Conservation (phyloP, 2,329 filamentous ascomycete genomes). For the Esteya vermicola region DNA sequence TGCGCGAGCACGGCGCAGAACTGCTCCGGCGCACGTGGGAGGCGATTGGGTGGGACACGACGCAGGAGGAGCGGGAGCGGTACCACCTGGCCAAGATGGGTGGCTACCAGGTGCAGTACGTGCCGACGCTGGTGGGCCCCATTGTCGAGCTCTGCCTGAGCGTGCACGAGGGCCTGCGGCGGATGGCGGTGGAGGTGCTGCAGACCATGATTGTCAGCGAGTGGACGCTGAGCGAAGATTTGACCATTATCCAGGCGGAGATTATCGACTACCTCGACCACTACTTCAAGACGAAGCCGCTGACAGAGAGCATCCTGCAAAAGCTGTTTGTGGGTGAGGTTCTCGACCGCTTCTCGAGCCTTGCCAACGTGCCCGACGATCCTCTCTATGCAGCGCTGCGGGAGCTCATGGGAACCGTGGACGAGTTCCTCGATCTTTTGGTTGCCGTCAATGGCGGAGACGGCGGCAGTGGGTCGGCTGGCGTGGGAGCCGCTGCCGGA, state of each 20-base stretch:
- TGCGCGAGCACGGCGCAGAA: slow-evolving; percentile 80
- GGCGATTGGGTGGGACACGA: slow-evolving; percentile 91
- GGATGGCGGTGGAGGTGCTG: slow-evolving; percentile 81
- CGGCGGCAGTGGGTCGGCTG: slow-evolving; percentile 20
- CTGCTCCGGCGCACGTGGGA: slow-evolving; percentile 80
- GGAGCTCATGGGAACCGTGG: slow-evolving; percentile 68
- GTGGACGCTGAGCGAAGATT: slow-evolving; percentile 88
- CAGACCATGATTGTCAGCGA: slow-evolving; percentile 98
- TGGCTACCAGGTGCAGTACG: slow-evolving; percentile 96
- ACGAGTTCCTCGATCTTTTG: slow-evolving; percentile 81
- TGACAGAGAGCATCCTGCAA: slow-evolving; percentile 80
- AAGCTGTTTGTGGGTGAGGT: slow-evolving; percentile 87
- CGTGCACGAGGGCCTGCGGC: slow-evolving; percentile 80
- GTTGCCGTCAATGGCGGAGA: slow-evolving; percentile 78
- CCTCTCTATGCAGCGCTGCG: slow-evolving; percentile 62
- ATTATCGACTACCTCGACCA: slow-evolving; percentile 89
- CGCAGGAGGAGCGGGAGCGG: slow-evolving; percentile 57
- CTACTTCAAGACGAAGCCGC: slow-evolving; percentile 76
- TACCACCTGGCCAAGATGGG: slow-evolving; percentile 78
- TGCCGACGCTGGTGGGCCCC: slow-evolving; percentile 77
- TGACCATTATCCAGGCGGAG: slow-evolving; percentile 84
- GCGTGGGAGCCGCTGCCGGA: not conserved
- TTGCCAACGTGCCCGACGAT: slow-evolving; percentile 54
- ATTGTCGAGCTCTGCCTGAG: slow-evolving; percentile 91
- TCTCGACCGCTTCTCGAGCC: slow-evolving; percentile 61